These are phyloP conservation scores for Plasmodium adleri DNA, from an alignment of 169 alveolate genomes.

Conservation along the genomic window DNA sequence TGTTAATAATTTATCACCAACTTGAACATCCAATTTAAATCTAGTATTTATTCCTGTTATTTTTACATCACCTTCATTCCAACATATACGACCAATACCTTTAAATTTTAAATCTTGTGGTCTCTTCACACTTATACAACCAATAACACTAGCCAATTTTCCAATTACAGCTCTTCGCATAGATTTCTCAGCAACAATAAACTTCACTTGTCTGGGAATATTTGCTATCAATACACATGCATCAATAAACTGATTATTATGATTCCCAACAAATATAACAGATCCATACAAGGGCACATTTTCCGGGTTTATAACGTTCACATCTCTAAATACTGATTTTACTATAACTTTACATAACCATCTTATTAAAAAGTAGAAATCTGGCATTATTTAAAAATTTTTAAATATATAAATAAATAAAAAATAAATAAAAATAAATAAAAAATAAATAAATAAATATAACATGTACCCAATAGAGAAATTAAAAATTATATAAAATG, in stretches of 20 bases:
- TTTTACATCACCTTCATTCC: slow-evolving; percentile 79
- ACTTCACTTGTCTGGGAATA: slow-evolving; percentile 92
- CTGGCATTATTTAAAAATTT: slow-evolving; percentile 60
- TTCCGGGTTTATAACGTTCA: slow-evolving; percentile 90
- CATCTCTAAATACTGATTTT: slow-evolving; percentile 77
- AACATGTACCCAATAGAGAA: neutral
- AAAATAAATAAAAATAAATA: slow-evolving; percentile 1
- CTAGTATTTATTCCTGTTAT: slow-evolving; percentile 89
- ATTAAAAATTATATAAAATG: neutral
- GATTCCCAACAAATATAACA: slow-evolving; percentile 93
- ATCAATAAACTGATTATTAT: slow-evolving; percentile 93
- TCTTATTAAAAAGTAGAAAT: slow-evolving; percentile 61
- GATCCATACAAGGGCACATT: slow-evolving; percentile 93
- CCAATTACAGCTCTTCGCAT: slow-evolving; percentile 89
- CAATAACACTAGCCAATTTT: slow-evolving; percentile 88
- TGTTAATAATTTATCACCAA: slow-evolving; percentile 89
- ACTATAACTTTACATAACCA: slow-evolving; percentile 72
- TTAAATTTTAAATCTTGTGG: slow-evolving; percentile 90
- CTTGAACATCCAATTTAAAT: slow-evolving; percentile 88
- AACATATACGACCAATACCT: slow-evolving; percentile 88
- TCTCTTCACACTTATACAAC: slow-evolving; percentile 91
- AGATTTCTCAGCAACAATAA: slow-evolving; percentile 89
- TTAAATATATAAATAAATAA: neutral
- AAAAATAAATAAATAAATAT: neutral
- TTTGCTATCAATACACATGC: slow-evolving; percentile 91